Percentiles rank a stretch among this genome's conserved stretches.
Conservation (phyloP, 2,329 filamentous ascomycete species). For the Xylariaceae sp. region DNA sequence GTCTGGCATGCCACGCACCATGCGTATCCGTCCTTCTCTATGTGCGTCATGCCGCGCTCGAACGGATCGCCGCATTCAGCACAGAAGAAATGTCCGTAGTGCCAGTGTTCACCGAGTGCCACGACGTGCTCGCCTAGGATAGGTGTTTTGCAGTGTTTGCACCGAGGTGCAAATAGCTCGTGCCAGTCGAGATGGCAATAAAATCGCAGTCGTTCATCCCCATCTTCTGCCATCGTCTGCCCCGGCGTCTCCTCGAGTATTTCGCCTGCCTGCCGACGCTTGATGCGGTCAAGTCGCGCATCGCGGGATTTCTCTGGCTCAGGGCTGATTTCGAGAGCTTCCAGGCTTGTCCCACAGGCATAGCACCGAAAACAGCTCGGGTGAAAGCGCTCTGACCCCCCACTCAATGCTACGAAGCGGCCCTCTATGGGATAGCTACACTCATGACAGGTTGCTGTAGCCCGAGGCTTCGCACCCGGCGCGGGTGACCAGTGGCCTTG, state of each 20-base stretch:
- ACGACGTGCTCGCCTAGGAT: conserved; percentile 94
- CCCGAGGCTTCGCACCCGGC: conserved; percentile 41
- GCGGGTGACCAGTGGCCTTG: conserved; percentile 57
- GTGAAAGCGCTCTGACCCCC: conserved; percentile 71
- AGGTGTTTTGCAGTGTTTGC: conserved; percentile 92
- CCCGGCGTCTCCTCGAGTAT: conserved; percentile 57
- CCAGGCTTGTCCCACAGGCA: conserved; percentile 78
- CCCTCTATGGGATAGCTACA: conserved; percentile 83
- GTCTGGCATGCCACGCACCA: conserved; percentile 96
- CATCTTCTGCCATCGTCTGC: conserved; percentile 62
- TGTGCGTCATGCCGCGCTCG: conserved; percentile 60
- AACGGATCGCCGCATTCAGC: conserved; percentile 98
- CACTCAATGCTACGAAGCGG: conserved; percentile 78
- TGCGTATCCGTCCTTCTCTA: conserved; percentile 95
- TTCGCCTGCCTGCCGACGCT: conserved; percentile 52
- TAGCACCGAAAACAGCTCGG: conserved; percentile 90
- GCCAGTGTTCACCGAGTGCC: conserved; percentile 92
- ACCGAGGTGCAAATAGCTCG: conserved; percentile 84
- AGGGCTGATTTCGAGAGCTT: conserved; percentile 93
- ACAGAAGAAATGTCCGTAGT: conserved; percentile 97
- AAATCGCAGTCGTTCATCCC: conserved; percentile 71
- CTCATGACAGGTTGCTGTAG: conserved; percentile 73
- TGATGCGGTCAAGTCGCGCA: conserved; percentile 69
- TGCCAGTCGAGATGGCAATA: conserved; percentile 99
- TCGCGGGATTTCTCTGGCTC: conserved; percentile 70